Conservation (phyloP, 169 alveolate species). For the Theileria luwenshuni region DNA sequence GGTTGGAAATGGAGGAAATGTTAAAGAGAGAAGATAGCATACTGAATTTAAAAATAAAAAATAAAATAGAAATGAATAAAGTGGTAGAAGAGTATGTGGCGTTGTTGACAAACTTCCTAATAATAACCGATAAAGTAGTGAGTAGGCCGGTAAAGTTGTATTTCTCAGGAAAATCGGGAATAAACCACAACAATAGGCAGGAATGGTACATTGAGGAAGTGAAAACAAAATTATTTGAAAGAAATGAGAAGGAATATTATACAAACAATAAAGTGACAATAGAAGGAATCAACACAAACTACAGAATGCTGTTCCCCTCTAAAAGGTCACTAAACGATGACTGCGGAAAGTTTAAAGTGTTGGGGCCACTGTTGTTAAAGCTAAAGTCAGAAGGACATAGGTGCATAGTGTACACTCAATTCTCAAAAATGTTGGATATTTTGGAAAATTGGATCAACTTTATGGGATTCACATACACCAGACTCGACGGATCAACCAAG, state of each 20-base stretch:
- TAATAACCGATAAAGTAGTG: slow-evolving; percentile 16
- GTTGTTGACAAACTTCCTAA: neutral
- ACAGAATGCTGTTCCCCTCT: slow-evolving; percentile 78
- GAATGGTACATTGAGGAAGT: slow-evolving; percentile 25
- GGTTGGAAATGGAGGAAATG: neutral
- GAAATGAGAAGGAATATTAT: slow-evolving; percentile 21
- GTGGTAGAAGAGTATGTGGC: slow-evolving; percentile 2
- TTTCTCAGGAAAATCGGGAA: slow-evolving; percentile 40
- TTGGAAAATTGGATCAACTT: slow-evolving; percentile 93
- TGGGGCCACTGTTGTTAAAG: slow-evolving; percentile 83
- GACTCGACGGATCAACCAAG: slow-evolving; percentile 97
- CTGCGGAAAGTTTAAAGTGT: slow-evolving; percentile 92
- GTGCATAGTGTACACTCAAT: slow-evolving; percentile 94
- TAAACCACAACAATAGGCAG: slow-evolving; percentile 16
- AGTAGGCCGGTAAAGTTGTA: slow-evolving; percentile 52
- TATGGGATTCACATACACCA: slow-evolving; percentile 92
- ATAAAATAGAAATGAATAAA: slow-evolving; percentile 2
- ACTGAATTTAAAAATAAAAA: slow-evolving; percentile 1
- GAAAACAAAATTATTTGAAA: slow-evolving; percentile 18
- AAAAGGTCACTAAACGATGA: slow-evolving; percentile 85
- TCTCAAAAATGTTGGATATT: slow-evolving; percentile 97
- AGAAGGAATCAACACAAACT: slow-evolving; percentile 43
- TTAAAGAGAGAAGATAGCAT: slow-evolving; percentile 11
- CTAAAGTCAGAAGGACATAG: slow-evolving; percentile 91
- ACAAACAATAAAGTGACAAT: slow-evolving; percentile 18